Conservation (phyloP, 2,329 filamentous ascomycete species). For the Hortaea werneckii region DNA sequence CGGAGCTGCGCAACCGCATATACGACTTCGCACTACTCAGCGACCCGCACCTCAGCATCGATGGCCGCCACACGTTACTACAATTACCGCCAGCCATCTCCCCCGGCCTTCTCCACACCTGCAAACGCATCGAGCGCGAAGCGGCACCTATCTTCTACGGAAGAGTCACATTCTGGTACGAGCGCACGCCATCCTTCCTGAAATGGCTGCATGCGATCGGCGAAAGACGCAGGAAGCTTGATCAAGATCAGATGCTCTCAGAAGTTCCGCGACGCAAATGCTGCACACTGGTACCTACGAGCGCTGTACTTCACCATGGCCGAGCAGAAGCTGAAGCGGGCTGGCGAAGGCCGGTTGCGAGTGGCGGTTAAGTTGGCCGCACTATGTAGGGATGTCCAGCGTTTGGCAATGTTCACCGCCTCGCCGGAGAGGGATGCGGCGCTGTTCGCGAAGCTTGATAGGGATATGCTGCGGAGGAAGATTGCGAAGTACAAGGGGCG, state of each 20-base stretch:
- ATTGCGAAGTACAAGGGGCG: too few relatives aligned
- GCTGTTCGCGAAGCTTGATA: too few relatives aligned
- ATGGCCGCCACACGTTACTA: background rate
- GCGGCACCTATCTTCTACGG: slow-evolving; percentile 6
- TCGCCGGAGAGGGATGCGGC: too few relatives aligned
- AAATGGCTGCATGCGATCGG: background rate
- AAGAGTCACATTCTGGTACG: slow-evolving; percentile 1
- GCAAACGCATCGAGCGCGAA: slow-evolving; percentile 8
- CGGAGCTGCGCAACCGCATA: background rate
- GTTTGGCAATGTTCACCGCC: background rate
- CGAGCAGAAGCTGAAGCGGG: background rate
- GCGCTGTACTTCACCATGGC: background rate
- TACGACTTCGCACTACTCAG: background rate
- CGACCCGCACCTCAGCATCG: background rate
- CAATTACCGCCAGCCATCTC: background rate
- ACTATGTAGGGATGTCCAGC: background rate
- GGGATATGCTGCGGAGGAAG: too few relatives aligned
- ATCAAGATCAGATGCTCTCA: background rate
- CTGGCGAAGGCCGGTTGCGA: background rate
- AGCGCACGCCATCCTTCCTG: background rate
- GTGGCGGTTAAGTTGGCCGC: background rate
- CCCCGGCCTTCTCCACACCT: slow-evolving; percentile 5
- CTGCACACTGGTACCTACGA: background rate
- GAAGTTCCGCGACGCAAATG: background rate
- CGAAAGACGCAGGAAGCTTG: background rate